phyloP scores from a whole-genome alignment of 2,329 filamentous ascomycete species.

The Fusarium coffeatum region DNA sequence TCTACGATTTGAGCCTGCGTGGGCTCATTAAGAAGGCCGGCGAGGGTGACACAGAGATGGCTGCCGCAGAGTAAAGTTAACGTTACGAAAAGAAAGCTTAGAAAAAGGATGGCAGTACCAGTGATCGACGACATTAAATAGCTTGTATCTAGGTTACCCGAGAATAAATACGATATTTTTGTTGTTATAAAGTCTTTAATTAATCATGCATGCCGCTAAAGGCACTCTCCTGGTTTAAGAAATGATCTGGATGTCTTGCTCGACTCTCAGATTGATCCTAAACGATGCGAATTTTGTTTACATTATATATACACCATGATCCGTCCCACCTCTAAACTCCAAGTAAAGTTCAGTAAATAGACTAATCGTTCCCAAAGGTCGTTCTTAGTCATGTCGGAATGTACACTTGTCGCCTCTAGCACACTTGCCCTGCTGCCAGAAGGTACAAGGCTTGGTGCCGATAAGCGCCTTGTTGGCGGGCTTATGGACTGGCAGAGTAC shows the following conservation, averaged over 20 bases:
- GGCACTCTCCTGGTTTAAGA: slow-evolving; percentile 6
- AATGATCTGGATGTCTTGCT: slow-evolving; percentile 5
- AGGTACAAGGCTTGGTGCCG: slow-evolving; percentile 76
- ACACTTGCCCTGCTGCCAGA: slow-evolving; percentile 77
- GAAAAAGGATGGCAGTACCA: neutral
- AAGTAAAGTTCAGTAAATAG: slow-evolving; percentile 16
- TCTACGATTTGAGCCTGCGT: slow-evolving; percentile 91
- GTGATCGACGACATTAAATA: neutral
- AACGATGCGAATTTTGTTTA: slow-evolving; percentile 35
- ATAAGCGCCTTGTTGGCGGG: slow-evolving; percentile 67
- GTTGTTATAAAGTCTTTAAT: slow-evolving; percentile 22
- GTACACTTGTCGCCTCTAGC: slow-evolving; percentile 79
- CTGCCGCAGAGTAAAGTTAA: slow-evolving; percentile 47
- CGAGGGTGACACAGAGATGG: slow-evolving; percentile 54
- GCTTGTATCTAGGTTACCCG: neutral
- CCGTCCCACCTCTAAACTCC: slow-evolving; percentile 20
- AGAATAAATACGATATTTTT: neutral
- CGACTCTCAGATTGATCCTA: neutral
- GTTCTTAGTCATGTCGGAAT: slow-evolving; percentile 71
- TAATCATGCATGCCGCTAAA: slow-evolving; percentile 12
- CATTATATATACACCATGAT: slow-evolving; percentile 43
- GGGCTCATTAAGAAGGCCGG: slow-evolving; percentile 74
- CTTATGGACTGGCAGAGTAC: slow-evolving; percentile 56
- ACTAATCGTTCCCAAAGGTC: slow-evolving; percentile 11
- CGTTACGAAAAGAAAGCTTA: neutral